A percentile compares a stretch with the other conserved stretches of the same genome.
phyloP scores from a whole-genome alignment of 78 protist genomes.

The Dictyostelium brefeldianum region DNA sequence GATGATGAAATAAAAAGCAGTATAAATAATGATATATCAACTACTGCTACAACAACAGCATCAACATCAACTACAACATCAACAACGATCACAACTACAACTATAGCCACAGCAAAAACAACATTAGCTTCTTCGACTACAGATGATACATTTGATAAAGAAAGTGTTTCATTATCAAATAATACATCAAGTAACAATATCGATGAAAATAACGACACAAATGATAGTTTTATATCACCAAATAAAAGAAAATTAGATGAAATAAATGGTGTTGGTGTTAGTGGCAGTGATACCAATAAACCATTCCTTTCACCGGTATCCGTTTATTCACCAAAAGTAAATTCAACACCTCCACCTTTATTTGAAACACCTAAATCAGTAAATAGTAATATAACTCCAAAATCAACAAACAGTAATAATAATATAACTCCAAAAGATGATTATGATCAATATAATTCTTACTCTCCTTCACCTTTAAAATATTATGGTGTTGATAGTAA shows the following conservation, averaged over 20 bases:
- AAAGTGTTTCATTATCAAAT: conserved; percentile 22
- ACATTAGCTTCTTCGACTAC: too few species aligned
- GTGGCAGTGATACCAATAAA: too few species aligned
- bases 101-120: too few species aligned
- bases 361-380: too few species aligned
- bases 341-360: background rate
- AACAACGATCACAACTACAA: background rate
- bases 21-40: background rate
- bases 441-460: background rate
- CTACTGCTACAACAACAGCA: background rate
- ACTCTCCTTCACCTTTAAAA: background rate
- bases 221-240: background rate
- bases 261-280: background rate
- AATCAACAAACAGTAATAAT: background rate
- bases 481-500: background rate
- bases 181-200: background rate
- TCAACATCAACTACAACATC: background rate
- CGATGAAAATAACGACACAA: background rate
- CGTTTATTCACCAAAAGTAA: background rate
- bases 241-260: background rate
- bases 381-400: background rate
- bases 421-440: background rate
- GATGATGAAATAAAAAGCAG: background rate
- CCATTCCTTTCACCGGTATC: too few species aligned
- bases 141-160: background rate